phyloP scores from a whole-genome alignment of 164 flowering plant genomes.

The Buxus sempervirens region DNA sequence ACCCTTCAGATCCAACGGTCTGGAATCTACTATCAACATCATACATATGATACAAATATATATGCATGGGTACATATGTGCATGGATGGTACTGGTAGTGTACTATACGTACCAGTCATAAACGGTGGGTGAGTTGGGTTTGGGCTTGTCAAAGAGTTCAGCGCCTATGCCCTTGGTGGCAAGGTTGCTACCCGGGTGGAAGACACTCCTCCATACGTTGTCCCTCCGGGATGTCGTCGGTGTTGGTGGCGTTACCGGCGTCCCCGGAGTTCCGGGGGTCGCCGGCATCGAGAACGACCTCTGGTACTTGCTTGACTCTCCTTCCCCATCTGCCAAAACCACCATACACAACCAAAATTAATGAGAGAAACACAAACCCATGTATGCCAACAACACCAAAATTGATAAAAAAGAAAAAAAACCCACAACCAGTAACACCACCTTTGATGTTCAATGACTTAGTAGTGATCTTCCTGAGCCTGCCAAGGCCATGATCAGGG shows the following conservation, averaged over 20 bases:
- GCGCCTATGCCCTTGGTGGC: slow-evolving; percentile 63
- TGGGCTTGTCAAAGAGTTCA: slow-evolving; percentile 71
- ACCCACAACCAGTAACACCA: neutral
- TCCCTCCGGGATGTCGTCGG: slow-evolving; percentile 58
- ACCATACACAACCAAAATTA: neutral
- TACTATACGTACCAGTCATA: slow-evolving; percentile 87
- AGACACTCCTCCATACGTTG: slow-evolving; percentile 97
- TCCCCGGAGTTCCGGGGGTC: slow-evolving; percentile 38
- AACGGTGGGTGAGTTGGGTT: slow-evolving; percentile 83
- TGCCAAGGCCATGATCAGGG: slow-evolving; percentile 81
- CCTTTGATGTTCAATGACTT: slow-evolving; percentile 36
- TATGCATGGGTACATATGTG: neutral
- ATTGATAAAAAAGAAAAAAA: neutral
- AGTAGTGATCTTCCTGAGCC: slow-evolving; percentile 56
- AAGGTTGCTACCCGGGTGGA: slow-evolving; percentile 90
- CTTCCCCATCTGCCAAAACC: slow-evolving; percentile 25
- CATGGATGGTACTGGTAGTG: neutral
- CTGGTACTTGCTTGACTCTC: slow-evolving; percentile 38
- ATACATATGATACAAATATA: neutral
- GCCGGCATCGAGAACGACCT: slow-evolving; percentile 63
- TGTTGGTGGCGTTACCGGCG: slow-evolving; percentile 61
- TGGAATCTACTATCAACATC: neutral
- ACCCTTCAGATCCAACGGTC: neutral
- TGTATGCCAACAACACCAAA: too few species aligned
- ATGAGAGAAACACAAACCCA: neutral